Evolutionary conservation across 257 asterid species (phyloP).

Genomic region (Perilla frutescens): DNA sequence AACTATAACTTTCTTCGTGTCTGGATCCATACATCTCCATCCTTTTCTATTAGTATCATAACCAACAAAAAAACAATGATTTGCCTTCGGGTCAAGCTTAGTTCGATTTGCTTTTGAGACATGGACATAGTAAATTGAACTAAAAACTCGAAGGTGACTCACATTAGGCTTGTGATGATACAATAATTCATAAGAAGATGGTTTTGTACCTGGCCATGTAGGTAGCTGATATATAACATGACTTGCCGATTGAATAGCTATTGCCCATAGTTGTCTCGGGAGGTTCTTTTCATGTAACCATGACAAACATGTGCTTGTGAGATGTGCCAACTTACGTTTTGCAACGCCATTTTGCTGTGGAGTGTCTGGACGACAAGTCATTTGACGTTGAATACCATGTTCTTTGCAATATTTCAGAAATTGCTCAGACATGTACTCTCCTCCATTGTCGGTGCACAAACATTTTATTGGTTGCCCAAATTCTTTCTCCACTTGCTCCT

Average conservation of each 20-base stretch:
- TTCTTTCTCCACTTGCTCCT: too few relatives aligned
- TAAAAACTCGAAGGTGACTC: neutral
- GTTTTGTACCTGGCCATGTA: slow-evolving; percentile 19
- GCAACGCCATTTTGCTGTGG: neutral
- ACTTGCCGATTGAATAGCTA: neutral
- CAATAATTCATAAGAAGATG: neutral
- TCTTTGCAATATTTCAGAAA: too few relatives aligned
- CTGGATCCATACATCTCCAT: slow-evolving; percentile 38
- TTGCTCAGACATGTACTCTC: too few relatives aligned
- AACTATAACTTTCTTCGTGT: neutral
- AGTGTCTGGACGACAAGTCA: too few relatives aligned
- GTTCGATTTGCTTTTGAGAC: neutral
- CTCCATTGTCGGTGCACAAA: too few relatives aligned
- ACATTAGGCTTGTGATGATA: slow-evolving; percentile 19
- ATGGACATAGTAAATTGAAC: neutral
- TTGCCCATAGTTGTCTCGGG: slow-evolving; percentile 20
- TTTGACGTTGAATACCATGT: too few relatives aligned
- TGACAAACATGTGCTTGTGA: slow-evolving; percentile 8
- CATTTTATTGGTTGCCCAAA: too few relatives aligned
- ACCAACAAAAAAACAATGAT: slow-evolving; percentile 21
- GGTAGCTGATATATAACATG: neutral
- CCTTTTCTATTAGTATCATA: slow-evolving; percentile 35
- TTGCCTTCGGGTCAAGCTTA: slow-evolving; percentile 31
- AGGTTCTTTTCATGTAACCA: slow-evolving; percentile 32
- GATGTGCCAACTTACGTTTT: slow-evolving; percentile 29